phyloP scores from a whole-genome alignment of 495 filamentous ascomycete species.

The Cercophora sp. region DNA sequence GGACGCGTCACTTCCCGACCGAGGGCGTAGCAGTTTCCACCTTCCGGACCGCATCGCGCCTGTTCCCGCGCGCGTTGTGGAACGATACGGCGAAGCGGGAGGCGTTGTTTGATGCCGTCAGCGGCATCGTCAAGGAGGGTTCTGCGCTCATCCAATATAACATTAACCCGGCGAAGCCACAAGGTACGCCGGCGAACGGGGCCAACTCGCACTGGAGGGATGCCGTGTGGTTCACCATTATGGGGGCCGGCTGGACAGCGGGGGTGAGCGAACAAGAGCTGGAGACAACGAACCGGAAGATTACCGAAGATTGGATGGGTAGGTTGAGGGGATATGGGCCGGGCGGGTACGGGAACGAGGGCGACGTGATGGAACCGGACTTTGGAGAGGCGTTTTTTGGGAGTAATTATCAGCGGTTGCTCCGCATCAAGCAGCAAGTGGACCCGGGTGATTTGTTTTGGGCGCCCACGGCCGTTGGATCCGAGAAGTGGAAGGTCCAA shows the following conservation, averaged over 20 bases:
- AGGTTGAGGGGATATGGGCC: slow-evolving; percentile 14
- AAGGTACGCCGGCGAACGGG: not conserved
- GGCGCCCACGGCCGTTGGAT: slow-evolving; percentile 51
- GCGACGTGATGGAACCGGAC: slow-evolving; percentile 57
- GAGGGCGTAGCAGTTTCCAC: slow-evolving; percentile 19
- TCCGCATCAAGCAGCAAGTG: slow-evolving; percentile 46
- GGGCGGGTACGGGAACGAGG: slow-evolving; percentile 49
- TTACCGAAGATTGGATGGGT: slow-evolving; percentile 28
- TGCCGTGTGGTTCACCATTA: not conserved
- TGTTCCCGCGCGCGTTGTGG: slow-evolving; percentile 30
- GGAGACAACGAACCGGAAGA: slow-evolving; percentile 11
- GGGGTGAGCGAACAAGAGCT: not conserved
- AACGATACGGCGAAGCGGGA: slow-evolving; percentile 27
- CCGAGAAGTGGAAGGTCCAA: slow-evolving; percentile 38
- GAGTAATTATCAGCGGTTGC: slow-evolving; percentile 39
- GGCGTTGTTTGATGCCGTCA: slow-evolving; percentile 19
- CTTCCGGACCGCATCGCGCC: slow-evolving; percentile 35
- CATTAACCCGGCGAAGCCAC: slow-evolving; percentile 8
- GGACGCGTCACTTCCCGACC: slow-evolving; percentile 15
- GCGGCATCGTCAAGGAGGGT: slow-evolving; percentile 16
- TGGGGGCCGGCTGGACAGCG: not conserved
- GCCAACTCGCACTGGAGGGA: slow-evolving; percentile 5
- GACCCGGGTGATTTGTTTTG: slow-evolving; percentile 56
- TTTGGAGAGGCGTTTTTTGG: slow-evolving; percentile 63
- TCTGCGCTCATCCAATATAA: slow-evolving; percentile 23